Evolutionary conservation across 78 protist species (phyloP).

Genomic region (Dictyostelium discoideum): DNA sequence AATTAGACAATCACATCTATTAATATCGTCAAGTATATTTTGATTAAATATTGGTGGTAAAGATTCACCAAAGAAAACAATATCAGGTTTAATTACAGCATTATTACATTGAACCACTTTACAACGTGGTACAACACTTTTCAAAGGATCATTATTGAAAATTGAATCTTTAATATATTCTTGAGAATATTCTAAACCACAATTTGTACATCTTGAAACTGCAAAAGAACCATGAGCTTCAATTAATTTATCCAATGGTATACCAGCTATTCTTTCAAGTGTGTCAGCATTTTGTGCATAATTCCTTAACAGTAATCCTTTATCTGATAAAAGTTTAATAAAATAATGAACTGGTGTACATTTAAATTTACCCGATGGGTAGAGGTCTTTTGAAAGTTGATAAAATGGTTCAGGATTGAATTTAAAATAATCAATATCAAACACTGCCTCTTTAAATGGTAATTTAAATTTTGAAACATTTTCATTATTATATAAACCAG

Average conservation of each 20-base stretch:
- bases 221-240: slow-evolving; percentile 94
- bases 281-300: slow-evolving; percentile 97
- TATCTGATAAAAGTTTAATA: slow-evolving; percentile 81
- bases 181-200: background rate
- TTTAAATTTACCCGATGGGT: slow-evolving; percentile 77
- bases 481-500: slow-evolving; percentile 89
- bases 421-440: slow-evolving; percentile 78
- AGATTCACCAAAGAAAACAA: slow-evolving; percentile 93
- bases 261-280: slow-evolving; percentile 90
- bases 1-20: slow-evolving; percentile 84
- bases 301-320: slow-evolving; percentile 85
- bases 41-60: slow-evolving; percentile 83
- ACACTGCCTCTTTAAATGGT: slow-evolving; percentile 90
- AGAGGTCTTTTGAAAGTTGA: slow-evolving; percentile 88
- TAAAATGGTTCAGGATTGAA: slow-evolving; percentile 91
- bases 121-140: background rate
- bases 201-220: slow-evolving; percentile 58
- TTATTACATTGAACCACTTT: background rate
- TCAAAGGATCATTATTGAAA: background rate
- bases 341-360: slow-evolving; percentile 93
- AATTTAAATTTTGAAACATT: slow-evolving; percentile 86
- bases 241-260: slow-evolving; percentile 55
- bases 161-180: slow-evolving; percentile 32
- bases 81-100: slow-evolving; percentile 84
- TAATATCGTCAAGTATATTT: slow-evolving; percentile 48